Base-by-base conservation (phyloP, 495 filamentous ascomycete genomes). In the Achaetomiella virescens region DNA sequence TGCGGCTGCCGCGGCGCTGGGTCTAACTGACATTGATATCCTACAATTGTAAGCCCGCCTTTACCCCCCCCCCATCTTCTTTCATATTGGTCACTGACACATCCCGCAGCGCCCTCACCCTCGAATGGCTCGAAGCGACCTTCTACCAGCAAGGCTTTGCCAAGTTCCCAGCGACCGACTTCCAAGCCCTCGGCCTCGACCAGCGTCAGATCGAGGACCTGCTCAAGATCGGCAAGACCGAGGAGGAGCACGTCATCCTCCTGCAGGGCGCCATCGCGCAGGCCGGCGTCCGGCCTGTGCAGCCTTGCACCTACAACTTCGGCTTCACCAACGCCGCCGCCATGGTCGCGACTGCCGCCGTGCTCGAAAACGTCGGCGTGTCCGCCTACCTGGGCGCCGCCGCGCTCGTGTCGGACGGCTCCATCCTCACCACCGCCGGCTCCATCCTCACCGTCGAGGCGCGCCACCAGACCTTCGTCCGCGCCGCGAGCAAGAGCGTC, bases 61-160 rank as follows among this genome's bases (percentile, higher is more conserved):
- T n/a, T 12, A 20, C 14, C 21, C 12, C 6, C 17, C 17, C 49
- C 21, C 17, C 14, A 6, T 44, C 25, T 11, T n/a, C 25, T 10
- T 36, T 1, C 17, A 1, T 17, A 20, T 10, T 25, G 24, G 14
- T n/a, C 33, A 38, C 61, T 49, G 54, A 68, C 44, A 17, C 49
- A 8, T 24, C 3, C 22, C 6, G 15, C 55, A 84, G 81, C 60
- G 83, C 83, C 53, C 72, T 86, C 52, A 85, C 83, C 12, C 70
- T 84, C 18, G 83, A 86, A 68, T 79, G 81, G 65, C 80, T 86
- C 55, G 83, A 86, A 67, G 64, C 78, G 22, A 65, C 73, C 31
- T 86, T 86, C 65, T 86, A 86, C 73, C 69, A 72, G 52, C 70
- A 83, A 60, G 83, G 80, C 25, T 83, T 86, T 58, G 72, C 76